Conservation (phyloP, 768 basidiomycete genomes). For the Collybia nuda region DNA sequence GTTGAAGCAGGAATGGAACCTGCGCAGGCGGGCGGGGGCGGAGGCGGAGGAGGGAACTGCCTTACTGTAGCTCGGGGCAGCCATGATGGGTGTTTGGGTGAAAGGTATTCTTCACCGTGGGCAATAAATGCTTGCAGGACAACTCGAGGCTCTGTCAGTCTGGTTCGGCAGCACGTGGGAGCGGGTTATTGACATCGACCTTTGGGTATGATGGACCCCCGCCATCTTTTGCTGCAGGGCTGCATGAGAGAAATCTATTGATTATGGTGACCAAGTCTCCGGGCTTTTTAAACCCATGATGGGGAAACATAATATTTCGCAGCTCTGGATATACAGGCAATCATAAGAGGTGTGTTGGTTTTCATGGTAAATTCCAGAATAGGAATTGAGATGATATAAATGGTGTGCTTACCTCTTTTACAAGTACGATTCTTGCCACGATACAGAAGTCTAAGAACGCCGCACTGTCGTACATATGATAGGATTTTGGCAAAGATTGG, state of each 20-base stretch:
- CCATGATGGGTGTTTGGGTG: conserved; percentile 14
- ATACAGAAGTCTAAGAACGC: no score
- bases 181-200: conserved; percentile 7
- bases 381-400: no score
- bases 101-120: conserved; percentile 7
- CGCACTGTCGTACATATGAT: no score
- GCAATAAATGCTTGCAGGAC: conserved; percentile 18
- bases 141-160: conserved; percentile 16
- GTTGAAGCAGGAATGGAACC: conserved; percentile 31
- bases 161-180: conserved; percentile 23
- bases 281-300: no score
- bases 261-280: no score
- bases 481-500: no score
- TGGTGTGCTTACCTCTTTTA: no score
- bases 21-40: conserved; percentile 3
- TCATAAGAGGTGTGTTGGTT: no score
- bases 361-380: no score
- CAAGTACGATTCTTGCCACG: no score
- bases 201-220: conserved; percentile 9
- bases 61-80: conserved; percentile 15
- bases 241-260: conserved; percentile 7
- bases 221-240: conserved; percentile 14
- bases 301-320: no score
- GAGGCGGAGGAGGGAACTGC: conserved; percentile 5
- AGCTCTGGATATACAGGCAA: no score